These are phyloP conservation scores for Hypoxylon sp. DNA, from an alignment of 2,329 filamentous ascomycete species.

Conservation along the genomic window DNA sequence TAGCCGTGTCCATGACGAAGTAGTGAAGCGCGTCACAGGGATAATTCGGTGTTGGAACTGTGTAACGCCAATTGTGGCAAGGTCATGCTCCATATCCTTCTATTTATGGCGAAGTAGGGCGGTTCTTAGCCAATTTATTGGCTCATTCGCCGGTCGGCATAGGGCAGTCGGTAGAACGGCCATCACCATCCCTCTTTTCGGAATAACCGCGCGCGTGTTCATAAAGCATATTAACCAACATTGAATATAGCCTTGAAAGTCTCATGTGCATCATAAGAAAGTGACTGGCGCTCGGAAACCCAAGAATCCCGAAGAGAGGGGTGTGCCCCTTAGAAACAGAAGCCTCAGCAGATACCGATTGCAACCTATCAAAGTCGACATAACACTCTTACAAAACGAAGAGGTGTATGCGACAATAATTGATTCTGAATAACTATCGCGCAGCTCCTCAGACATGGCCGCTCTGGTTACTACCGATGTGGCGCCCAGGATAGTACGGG, in stretches of 20 bases:
- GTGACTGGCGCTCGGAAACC: not conserved
- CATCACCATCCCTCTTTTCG: not conserved
- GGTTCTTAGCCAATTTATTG: not conserved
- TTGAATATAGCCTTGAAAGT: not conserved
- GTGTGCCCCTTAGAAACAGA: not conserved
- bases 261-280: not conserved
- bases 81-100: not conserved
- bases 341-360: not conserved
- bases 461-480: not conserved
- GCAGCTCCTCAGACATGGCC: not conserved
- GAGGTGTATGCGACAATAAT: not conserved
- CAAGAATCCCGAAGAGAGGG: not conserved
- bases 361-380: not conserved
- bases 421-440: not conserved
- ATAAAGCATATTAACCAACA: not conserved
- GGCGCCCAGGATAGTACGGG: constrained; percentile 5
- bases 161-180: too few relatives aligned
- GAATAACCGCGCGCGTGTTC: constrained; percentile 1
- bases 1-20: not conserved
- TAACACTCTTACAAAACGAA: not conserved
- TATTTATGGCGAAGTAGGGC: not conserved
- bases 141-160: not conserved
- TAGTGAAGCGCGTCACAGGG: not conserved
- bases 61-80: too few relatives aligned
- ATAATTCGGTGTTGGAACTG: too few relatives aligned